Percentiles rank a stretch among this genome's conserved stretches.
phyloP scores from a whole-genome alignment of 23 red algal species.

The Chondrus crispus region DNA sequence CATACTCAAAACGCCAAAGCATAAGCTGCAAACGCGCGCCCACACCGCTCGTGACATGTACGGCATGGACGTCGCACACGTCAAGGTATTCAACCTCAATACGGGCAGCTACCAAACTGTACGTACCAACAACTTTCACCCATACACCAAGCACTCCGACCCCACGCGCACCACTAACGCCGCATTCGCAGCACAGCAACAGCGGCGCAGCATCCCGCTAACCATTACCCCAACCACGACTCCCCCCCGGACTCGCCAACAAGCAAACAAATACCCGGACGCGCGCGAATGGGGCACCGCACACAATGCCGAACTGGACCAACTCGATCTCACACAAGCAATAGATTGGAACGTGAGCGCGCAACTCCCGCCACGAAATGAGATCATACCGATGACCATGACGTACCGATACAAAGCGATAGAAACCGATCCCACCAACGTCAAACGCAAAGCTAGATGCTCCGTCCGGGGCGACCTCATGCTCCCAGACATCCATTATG shows the following conservation, averaged over 20 bases:
- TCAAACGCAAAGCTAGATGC: neutral
- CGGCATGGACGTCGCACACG: neutral
- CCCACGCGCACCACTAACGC: neutral
- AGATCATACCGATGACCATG: conserved; percentile 1
- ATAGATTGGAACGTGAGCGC: neutral
- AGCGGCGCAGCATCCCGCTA: neutral
- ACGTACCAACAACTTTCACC: neutral
- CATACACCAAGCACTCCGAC: neutral
- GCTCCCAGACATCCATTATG: neutral
- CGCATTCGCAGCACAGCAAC: neutral
- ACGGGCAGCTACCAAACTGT: neutral
- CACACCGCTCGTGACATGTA: neutral
- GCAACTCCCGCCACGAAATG: neutral
- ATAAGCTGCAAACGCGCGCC: neutral
- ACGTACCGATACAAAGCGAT: conserved; percentile 22
- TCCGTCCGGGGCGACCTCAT: neutral
- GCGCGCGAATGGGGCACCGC: neutral
- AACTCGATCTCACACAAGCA: neutral
- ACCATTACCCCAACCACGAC: conserved; percentile 17
- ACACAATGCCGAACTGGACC: conserved; percentile 3
- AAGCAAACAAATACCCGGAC: conserved; percentile 35
- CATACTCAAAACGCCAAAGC: neutral
- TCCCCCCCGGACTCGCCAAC: neutral
- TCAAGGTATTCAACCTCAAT: neutral
- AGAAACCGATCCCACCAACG: neutral